Base-by-base conservation (phyloP, 257 asterid species). In the Solanum piurae region DNA sequence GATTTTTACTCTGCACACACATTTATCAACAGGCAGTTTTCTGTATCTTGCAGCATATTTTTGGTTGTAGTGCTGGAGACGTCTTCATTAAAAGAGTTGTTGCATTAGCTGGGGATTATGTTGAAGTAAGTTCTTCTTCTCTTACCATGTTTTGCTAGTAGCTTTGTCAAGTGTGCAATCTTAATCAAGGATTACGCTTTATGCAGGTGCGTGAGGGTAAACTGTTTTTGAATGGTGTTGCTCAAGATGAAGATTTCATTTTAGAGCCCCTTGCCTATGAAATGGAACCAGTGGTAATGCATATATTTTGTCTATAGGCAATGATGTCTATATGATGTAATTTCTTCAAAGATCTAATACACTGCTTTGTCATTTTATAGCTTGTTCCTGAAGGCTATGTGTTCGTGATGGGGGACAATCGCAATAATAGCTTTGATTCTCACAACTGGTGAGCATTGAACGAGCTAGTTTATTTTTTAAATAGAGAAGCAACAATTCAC, bases 341-440 rank as follows among this genome's bases (percentile, higher is more conserved):
- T 82, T 31, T 49, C 86, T 31, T 49, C 71, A 52, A 82, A 82
- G 31, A 83, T 79, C 86, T 44, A 82, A 86, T 71, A 83, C 27
- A 21, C 8, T 33, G 36, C 46, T 69, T 52, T 85, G 82, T 66
- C 80, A 20, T 88, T 88, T 77, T 87, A 36, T 88, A 96, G 99
- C 90, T 94, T 88, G 96, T 97, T 60, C 99, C 99, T 4, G 98
- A 95, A 72, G 99, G 98, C 88, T 94, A 87, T 75, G 99, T 97
- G 86, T 97, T 95, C 79, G 99, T 97, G 86, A 88, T 97, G 94
- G 99, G 99, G 77, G 99, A 97, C 95, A 97, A 97, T 84, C 98
- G 99, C 62, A 97, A 97, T 87, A 94, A 95, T 88, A 97, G 99
- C 93, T 94, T 87, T 21, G 99, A 97, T 92, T 97, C 99, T 37